Evolutionary conservation across 2,329 filamentous ascomycete genomes (phyloP), one percentile per base, ranked within the genome.

Genomic region (Coniella lustricola): DNA sequence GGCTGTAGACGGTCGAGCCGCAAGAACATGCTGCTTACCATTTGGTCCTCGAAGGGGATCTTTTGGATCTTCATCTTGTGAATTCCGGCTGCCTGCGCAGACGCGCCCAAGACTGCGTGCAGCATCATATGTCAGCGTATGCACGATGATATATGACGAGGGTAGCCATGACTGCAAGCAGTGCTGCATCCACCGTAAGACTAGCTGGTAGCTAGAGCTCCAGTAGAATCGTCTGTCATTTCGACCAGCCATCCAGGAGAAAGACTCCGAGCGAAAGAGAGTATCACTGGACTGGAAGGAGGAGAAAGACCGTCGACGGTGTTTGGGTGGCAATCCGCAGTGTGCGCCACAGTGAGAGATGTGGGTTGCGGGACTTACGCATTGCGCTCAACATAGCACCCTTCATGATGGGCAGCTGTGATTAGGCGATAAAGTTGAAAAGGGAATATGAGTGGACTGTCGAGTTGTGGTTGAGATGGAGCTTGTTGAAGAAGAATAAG

Each of bases 1-100:
- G 25, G 25, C 21, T 31, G 25, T 13, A 29, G 31, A 9, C 14
- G 9, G 21, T 10, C 16, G 2, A 14, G 38, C 3, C 36, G 3
- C 12, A 32, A 35, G 35, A 38, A 8, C 16, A 8, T 3, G 17
- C 25, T 51, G 76, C 86, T 66, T 75, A 95, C 90, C 64, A 98
- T 81, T 75, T 97, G 93, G 68, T 97, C 88, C 43, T 84, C 79
- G 51, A 98, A 76, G 58, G 93, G 85, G 54, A 97, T 75, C 85
- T 98, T 98, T 80, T 96, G 87, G 64, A 98, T 84, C 79, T 94
- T 93, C 80, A 96, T 85, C 79, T 89, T 94, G 82, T 97, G 89
- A 58, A 95, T 77, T 62, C 83, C 89, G 60, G 89, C 91, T 44
- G 50, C 50, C 65, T 87, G 79, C 66, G 86, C 86, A 66, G 85